Percentiles rank a stretch among this genome's conserved stretches.
phyloP scores from a whole-genome alignment of 2,329 filamentous ascomycete genomes.

The Sarocladium oryzae region DNA sequence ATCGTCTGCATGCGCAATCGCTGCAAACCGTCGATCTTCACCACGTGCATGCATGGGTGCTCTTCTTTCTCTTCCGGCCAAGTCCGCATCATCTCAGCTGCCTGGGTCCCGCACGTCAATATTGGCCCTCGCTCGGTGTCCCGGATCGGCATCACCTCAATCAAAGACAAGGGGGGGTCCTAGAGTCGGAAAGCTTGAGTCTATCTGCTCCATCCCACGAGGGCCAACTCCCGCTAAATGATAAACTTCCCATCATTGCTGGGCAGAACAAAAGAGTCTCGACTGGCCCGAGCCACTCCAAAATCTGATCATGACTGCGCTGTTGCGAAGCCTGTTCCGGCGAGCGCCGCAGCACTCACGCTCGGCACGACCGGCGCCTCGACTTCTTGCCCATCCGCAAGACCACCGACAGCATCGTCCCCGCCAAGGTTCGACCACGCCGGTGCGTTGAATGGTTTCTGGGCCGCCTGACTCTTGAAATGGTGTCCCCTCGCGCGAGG shows the following conservation, averaged over 20 bases:
- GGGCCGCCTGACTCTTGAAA: constrained; percentile 62
- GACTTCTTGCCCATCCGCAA: constrained; percentile 24
- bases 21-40: too few relatives aligned
- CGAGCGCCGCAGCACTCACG: constrained; percentile 39
- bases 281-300: too few relatives aligned
- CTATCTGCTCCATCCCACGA: too few relatives aligned
- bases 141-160: not conserved
- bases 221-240: too few relatives aligned
- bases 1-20: too few relatives aligned
- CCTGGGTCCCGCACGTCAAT: too few relatives aligned
- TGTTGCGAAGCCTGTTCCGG: constrained; percentile 50
- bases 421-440: constrained; percentile 53
- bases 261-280: too few relatives aligned
- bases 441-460: constrained; percentile 61
- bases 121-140: not conserved
- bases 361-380: constrained; percentile 46
- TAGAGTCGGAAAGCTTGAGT: too few relatives aligned
- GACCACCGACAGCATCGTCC: not conserved
- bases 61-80: too few relatives aligned
- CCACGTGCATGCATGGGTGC: too few relatives aligned
- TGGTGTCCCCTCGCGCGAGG: constrained; percentile 80
- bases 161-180: not conserved
- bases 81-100: too few relatives aligned
- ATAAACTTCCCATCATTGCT: too few relatives aligned
- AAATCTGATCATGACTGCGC: constrained; percentile 15